Base-by-base conservation (phyloP, 345 rosid genomes). In the Camelina sativa region DNA sequence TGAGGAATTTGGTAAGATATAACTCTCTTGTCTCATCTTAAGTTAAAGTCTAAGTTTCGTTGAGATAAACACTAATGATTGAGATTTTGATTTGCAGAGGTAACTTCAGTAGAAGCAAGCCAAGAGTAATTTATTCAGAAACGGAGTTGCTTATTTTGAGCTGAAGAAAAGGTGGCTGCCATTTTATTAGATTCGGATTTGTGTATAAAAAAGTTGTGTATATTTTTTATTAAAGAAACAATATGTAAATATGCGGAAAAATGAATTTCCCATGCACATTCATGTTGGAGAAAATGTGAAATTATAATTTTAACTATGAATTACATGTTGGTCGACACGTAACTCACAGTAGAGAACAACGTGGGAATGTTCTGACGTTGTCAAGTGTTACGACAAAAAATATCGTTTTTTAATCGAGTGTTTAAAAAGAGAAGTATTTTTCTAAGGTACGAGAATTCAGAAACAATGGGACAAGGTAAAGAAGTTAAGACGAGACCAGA, bases 381-480 rank as follows among this genome's bases (percentile, higher is more conserved):
- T 55, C 59, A 44, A 34, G 75, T 69, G 80, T 76, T 13, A 19
- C 7, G 12, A 46, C 12, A 50, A 37, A 48, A 8, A 46, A 32
- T 0, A 0, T 37, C 38, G 4, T 17, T 47, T 20, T 0, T 51
- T 7, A 10, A 44, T 22, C 62, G 25, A 28, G 54, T 37, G 58
- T 66, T 40, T 50, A 11, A 71, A 28, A 48, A 6, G 38, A 25
- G 6, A 11, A 6, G 37, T 15, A 10, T 38, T 16, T 19, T 4
- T 46, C n/a, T 3, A 41, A 4, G 17, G 47, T 35, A 3, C 53
- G 62, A 40, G 57, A 28, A 5, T 19, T 0, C 12, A 35, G 38
- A 2, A 69, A 20, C 46, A 17, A 74, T 79, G 82, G 79, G 79
- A 55, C 75, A 79, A 57, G 82, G 82, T 57, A 67, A 68, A 74